These are phyloP conservation scores for Plasmodium falciparum DNA, from an alignment of 169 alveolate genomes.

Conservation along the genomic window DNA sequence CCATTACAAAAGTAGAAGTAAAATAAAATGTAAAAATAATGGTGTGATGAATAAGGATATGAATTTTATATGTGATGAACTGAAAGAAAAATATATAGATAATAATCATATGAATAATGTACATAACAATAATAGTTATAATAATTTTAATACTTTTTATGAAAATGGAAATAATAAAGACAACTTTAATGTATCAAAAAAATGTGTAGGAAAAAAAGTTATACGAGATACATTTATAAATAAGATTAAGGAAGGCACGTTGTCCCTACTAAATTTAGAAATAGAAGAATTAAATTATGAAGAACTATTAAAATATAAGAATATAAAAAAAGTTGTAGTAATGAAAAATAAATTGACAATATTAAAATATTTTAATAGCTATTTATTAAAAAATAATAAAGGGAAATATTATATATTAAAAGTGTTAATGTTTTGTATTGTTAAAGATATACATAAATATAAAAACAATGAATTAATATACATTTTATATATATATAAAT, in stretches of 20 bases:
- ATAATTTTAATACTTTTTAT: no score
- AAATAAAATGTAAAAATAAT: no score
- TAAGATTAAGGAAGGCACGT: slow-evolving; percentile 11
- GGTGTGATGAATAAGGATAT: no score
- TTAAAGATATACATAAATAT: slow-evolving; percentile 14
- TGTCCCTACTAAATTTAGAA: slow-evolving; percentile 29
- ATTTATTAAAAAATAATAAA: slow-evolving; percentile 31
- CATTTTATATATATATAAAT: slow-evolving; percentile 43
- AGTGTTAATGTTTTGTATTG: slow-evolving; percentile 28
- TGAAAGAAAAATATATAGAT: no score
- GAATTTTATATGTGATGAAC: no score
- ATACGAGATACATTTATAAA: slow-evolving; percentile 1
- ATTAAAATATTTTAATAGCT: slow-evolving; percentile 52
- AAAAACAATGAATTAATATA: slow-evolving; percentile 59
- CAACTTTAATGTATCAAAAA: not conserved
- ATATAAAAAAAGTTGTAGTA: slow-evolving; percentile 37
- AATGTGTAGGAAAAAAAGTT: not conserved
- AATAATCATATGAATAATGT: no score
- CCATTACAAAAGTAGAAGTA: no score
- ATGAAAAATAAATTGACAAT: slow-evolving; percentile 22
- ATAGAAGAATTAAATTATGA: slow-evolving; percentile 48
- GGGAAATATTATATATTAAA: slow-evolving; percentile 56
- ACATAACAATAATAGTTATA: no score
- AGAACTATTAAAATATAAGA: slow-evolving; percentile 37
- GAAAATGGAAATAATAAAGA: not conserved